Conservation (phyloP, 2,329 filamentous ascomycete species). For the Talaromyces rugulosus region DNA sequence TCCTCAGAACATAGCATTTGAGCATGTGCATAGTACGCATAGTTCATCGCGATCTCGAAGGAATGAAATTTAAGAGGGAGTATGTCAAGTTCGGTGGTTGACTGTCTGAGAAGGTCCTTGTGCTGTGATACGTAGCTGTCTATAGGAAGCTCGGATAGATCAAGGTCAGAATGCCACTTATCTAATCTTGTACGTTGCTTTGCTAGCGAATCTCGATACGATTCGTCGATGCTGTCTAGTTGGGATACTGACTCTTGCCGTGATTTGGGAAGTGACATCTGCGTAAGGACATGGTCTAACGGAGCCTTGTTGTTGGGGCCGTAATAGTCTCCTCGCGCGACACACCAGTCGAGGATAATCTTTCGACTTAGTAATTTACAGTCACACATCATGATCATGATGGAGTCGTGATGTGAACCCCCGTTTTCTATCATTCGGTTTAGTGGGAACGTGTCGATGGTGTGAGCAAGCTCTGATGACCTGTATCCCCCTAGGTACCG, state of each 20-base stretch:
- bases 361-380: slow-evolving; percentile 5
- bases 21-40: slow-evolving; percentile 3
- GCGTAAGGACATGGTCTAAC: slow-evolving; percentile 3
- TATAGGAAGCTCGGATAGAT: slow-evolving; percentile 7
- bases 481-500: slow-evolving; percentile 4
- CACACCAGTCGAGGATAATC: slow-evolving; percentile 7
- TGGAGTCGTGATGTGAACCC: slow-evolving; percentile 5
- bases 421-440: slow-evolving; percentile 2
- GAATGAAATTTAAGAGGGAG: slow-evolving; percentile 4
- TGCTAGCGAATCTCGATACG: slow-evolving; percentile 1
- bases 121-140: slow-evolving; percentile 5
- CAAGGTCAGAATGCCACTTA: slow-evolving; percentile 6
- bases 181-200: neutral
- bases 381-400: slow-evolving; percentile 6
- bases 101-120: neutral
- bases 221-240: neutral
- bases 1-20: slow-evolving; percentile 4
- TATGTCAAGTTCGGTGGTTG: neutral
- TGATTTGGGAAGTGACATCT: slow-evolving; percentile 4
- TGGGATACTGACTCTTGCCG: slow-evolving; percentile 3
- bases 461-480: neutral
- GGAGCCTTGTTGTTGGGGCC: neutral
- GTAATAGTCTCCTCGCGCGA: neutral
- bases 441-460: slow-evolving; percentile 4
- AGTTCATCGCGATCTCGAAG: slow-evolving; percentile 7